A percentile compares a stretch with the other conserved stretches of the same genome.
Conservation (phyloP, 225 moss, liverwort and hornwort genomes). For the Polytrichum commune region DNA sequence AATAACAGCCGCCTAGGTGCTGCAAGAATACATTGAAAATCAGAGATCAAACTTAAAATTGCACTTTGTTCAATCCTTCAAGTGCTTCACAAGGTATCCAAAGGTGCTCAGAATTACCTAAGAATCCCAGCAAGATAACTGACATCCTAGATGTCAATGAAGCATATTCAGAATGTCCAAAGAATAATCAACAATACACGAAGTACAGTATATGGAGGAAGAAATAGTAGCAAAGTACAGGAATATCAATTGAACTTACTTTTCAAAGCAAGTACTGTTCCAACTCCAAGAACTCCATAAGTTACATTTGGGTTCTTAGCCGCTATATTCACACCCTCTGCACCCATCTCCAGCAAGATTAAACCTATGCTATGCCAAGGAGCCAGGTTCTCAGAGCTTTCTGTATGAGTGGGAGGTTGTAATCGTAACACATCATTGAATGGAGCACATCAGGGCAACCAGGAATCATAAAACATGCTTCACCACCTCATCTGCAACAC, state of each 20-base stretch:
- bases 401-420: too few species aligned
- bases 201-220: too few species aligned
- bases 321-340: slow-evolving; percentile 81
- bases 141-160: background rate
- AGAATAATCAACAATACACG: too few species aligned
- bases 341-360: slow-evolving; percentile 7
- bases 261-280: slow-evolving; percentile 72
- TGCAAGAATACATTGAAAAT: slow-evolving; percentile 23
- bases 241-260: slow-evolving; percentile 47
- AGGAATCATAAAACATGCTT: too few species aligned
- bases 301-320: slow-evolving; percentile 64
- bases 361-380: too few species aligned
- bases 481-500: background rate
- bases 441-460: too few species aligned
- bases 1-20: slow-evolving; percentile 87
- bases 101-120: too few species aligned
- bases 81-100: background rate
- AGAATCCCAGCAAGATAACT: too few species aligned
- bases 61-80: background rate
- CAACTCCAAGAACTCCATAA: slow-evolving; percentile 68
- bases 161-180: background rate
- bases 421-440: too few species aligned
- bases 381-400: too few species aligned
- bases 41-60: too few species aligned
- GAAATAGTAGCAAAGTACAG: background rate